A percentile compares a stretch with the other conserved stretches of the same genome.
phyloP scores from a whole-genome alignment of 164 flowering plant species.

The Macadamia tetraphylla region DNA sequence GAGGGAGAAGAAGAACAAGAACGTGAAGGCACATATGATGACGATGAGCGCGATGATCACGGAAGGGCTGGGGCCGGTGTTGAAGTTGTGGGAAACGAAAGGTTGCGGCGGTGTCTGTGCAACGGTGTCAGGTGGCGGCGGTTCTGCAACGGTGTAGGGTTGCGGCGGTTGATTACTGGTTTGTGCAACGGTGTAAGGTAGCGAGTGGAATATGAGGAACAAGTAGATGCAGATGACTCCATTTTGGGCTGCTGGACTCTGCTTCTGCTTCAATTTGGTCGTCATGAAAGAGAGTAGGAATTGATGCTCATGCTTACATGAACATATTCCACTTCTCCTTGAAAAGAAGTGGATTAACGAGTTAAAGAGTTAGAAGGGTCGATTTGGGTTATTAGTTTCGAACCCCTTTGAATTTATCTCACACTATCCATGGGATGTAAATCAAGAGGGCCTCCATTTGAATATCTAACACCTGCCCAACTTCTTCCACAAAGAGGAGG shows the following conservation, averaged over 20 bases:
- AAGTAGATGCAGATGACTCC: background rate
- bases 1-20: slow-evolving; percentile 30
- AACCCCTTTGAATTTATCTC: no score
- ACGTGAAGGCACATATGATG: slow-evolving; percentile 26
- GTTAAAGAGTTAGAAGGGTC: no score
- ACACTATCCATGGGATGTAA: no score
- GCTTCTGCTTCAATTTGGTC: background rate
- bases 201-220: background rate
- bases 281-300: background rate
- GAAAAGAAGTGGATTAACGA: no score
- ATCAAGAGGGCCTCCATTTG: no score
- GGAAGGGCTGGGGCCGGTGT: slow-evolving; percentile 21
- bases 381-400: no score
- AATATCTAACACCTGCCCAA: no score
- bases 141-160: no score
- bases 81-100: slow-evolving; percentile 1
- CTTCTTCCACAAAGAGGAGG: no score
- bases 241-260: background rate
- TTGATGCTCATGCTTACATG: no score
- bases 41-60: slow-evolving; percentile 24
- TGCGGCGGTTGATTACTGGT: slow-evolving; percentile 2
- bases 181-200: slow-evolving; percentile 11
- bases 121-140: background rate
- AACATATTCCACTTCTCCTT: no score
- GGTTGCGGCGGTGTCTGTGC: background rate